Base-by-base conservation (phyloP, 345 rosid species). In the Cardamine chenopodiifolia region DNA sequence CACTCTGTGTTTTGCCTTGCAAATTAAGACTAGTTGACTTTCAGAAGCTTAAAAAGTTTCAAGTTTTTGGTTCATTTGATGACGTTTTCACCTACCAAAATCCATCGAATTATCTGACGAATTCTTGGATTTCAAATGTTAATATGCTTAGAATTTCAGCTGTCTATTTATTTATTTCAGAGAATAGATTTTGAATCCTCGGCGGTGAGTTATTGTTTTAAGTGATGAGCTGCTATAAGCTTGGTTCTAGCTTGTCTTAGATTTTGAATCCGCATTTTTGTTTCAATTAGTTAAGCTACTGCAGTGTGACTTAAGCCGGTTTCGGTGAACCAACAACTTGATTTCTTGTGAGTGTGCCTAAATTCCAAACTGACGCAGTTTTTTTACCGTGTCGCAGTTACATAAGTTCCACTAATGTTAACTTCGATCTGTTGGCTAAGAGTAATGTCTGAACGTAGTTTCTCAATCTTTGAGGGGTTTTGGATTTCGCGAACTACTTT, bases 1-100 rank as follows among this genome's bases (percentile, higher is more conserved):
- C 59, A 25, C 45, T 56, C 39, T 62, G 22, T 64, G 54, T 61
- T 71, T 58, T 58, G 54, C 64, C 66, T 71, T 57, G 48, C 23
- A 54, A 57, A 37, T 57, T 48, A 47, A 35, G 42, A 66, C 66
- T 49, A 47, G 72, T 78, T 78, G 76, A 71, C 77, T 78, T 71
- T 71, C 40, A 57, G 3, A 65, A 66, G 49, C 62, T 58, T 50
- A 5, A 3, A 68, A 57, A 71, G 68, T 37, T 65, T 11, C 25
- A 7, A 66, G 20, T 63, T 66, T 66, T 69, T 52, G 39, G 40
- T 62, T 54, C 56, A 17, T 40, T 31, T 75, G 39, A 60, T 42
- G 42, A 19, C 66, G 66, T 74, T 74, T 39, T 32, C 65, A 62
- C 45, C 59, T 0, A 17, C 48, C 56, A 14, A 69, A 64, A 32